phyloP scores from a whole-genome alignment of 441 rosid species.

The Aquilaria agallochum region DNA sequence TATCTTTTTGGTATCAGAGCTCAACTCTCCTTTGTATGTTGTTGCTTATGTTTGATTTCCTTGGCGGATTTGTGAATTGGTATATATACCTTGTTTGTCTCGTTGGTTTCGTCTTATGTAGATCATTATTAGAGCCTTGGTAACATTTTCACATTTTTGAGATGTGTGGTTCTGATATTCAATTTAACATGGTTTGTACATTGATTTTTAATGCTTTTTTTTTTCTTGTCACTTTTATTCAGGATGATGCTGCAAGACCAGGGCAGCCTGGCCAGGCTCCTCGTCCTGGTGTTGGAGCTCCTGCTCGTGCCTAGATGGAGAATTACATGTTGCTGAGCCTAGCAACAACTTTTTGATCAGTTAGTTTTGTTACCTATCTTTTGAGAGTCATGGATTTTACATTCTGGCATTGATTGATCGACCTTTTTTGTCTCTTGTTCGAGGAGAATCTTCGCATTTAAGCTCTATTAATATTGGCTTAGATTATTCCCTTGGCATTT shows the following conservation, averaged over 20 bases:
- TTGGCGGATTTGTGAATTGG: background rate
- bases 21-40: too few species aligned
- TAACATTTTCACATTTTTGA: background rate
- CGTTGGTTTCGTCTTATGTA: background rate
- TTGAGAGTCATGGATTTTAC: too few species aligned
- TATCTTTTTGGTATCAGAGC: background rate
- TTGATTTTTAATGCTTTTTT: background rate
- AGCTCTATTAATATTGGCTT: too few species aligned
- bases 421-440: too few species aligned
- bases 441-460: too few species aligned
- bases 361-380: too few species aligned
- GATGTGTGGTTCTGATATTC: background rate
- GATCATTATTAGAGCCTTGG: background rate
- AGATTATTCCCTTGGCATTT: too few species aligned
- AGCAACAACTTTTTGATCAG: too few species aligned
- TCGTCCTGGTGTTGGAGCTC: slow-evolving; percentile 21
- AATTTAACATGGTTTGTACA: background rate
- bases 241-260: slow-evolving; percentile 33
- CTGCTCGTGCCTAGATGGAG: slow-evolving; percentile 21
- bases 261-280: slow-evolving; percentile 40
- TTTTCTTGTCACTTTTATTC: background rate
- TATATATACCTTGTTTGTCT: background rate
- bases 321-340: too few species aligned
- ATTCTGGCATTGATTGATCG: too few species aligned
- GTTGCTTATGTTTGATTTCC: background rate